These are phyloP conservation scores for Acanthamoeba castellanii DNA, from an alignment of 208 protist genomes.

Conservation along the genomic window DNA sequence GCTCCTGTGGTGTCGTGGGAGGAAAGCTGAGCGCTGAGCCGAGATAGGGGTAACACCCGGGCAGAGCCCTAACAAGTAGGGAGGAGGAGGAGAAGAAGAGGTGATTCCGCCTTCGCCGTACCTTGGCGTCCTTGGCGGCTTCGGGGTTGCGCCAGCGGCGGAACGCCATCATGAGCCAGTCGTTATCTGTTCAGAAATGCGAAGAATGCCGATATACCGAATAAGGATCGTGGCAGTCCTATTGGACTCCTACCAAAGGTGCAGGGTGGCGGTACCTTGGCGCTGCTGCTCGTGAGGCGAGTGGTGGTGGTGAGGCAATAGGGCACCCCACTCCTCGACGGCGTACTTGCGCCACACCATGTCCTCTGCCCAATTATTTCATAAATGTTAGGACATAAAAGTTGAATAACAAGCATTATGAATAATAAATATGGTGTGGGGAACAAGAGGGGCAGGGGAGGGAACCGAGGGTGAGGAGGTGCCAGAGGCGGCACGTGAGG, in stretches of 20 bases:
- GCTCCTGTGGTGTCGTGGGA: no score
- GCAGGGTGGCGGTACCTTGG: neutral
- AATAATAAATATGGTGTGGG: no score
- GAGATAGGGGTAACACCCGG: no score
- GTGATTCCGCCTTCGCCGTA: neutral
- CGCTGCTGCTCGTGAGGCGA: neutral
- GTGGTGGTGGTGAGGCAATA: neutral
- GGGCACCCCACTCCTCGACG: neutral
- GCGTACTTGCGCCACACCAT: slow-evolving; percentile 26
- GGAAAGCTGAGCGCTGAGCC: no score
- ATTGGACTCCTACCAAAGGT: neutral
- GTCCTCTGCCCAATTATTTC: slow-evolving; percentile 10
- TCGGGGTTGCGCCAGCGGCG: neutral
- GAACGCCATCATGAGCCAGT: neutral
- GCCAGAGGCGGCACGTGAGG: slow-evolving; percentile 5
- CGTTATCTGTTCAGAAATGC: neutral
- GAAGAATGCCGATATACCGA: no score
- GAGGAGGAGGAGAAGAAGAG: neutral
- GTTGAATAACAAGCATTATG: no score
- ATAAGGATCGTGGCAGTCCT: neutral
- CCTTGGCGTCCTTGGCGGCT: neutral
- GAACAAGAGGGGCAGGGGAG: neutral
- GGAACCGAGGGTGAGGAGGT: neutral
- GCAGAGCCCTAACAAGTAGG: no score
- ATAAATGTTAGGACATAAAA: no score